Percentiles rank a stretch among this genome's conserved stretches.
phyloP scores from a whole-genome alignment of 2,329 filamentous ascomycete genomes.

The Lachnellula cervina region DNA sequence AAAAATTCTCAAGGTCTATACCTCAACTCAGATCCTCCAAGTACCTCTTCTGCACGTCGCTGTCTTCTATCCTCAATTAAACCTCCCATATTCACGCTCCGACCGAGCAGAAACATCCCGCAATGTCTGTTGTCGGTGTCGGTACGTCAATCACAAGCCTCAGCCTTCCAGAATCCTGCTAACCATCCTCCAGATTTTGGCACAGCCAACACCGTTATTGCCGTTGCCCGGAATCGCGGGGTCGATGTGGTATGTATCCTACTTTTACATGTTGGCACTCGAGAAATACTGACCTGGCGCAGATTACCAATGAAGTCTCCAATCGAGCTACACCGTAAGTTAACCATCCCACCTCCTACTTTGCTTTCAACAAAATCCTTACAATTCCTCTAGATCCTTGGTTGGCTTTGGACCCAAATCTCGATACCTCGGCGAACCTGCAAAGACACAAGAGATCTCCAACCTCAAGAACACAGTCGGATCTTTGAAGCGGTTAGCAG shows the following conservation, averaged over 20 bases:
- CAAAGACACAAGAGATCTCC: constrained; percentile 98
- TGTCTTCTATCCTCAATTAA: not conserved
- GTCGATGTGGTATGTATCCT: constrained; percentile 85
- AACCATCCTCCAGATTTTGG: constrained; percentile 64
- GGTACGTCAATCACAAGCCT: constrained; percentile 16
- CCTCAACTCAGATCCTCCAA: not conserved
- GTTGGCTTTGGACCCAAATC: constrained; percentile 93
- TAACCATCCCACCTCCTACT: not conserved
- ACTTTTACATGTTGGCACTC: constrained; percentile 8
- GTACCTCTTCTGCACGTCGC: not conserved
- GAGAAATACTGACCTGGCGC: constrained; percentile 31
- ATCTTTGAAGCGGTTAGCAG: constrained; percentile 87
- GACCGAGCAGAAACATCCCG: not conserved
- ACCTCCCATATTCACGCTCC: not conserved
- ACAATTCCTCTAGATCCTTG: constrained; percentile 59
- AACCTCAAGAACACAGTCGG: constrained; percentile 99
- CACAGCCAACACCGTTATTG: constrained; percentile 93
- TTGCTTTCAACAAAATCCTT: constrained; percentile 5
- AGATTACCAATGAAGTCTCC: constrained; percentile 99
- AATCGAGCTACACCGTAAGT: constrained; percentile 97
- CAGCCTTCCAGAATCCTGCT: not conserved
- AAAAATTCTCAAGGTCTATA: not conserved
- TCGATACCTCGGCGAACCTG: constrained; percentile 89
- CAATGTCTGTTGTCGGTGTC: constrained; percentile 3
- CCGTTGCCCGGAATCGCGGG: constrained; percentile 95